phyloP scores from a whole-genome alignment of 169 alveolate genomes.

The Toxoplasma gondii region DNA sequence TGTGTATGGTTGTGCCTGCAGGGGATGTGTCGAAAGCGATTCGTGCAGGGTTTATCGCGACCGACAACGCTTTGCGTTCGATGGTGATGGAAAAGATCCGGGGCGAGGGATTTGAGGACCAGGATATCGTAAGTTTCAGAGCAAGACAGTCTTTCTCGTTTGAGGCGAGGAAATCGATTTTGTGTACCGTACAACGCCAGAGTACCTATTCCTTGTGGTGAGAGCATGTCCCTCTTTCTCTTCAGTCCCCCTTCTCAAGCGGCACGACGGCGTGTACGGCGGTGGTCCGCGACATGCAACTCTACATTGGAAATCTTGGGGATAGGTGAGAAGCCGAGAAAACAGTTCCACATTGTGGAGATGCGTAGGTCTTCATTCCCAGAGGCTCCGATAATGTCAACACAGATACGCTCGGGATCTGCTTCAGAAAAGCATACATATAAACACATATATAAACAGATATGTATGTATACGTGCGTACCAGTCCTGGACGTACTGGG shows the following conservation, averaged over 20 bases:
- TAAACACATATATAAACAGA: not conserved
- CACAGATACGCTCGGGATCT: no score
- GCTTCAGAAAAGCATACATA: no score
- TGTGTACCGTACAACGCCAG: not conserved
- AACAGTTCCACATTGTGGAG: not conserved
- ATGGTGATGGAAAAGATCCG: constrained; percentile 26
- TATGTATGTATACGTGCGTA: no score
- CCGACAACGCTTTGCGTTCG: constrained; percentile 7
- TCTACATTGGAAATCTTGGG: constrained; percentile 72
- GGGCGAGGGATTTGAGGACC: constrained; percentile 7
- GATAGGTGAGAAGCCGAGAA: constrained; percentile 60
- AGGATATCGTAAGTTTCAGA: not conserved
- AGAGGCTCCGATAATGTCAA: no score
- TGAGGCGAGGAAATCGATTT: no score
- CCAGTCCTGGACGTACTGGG: no score
- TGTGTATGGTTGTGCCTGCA: not conserved
- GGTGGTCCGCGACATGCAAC: constrained; percentile 52
- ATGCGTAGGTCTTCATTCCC: not conserved
- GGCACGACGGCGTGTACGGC: constrained; percentile 76
- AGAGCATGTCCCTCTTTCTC: no score
- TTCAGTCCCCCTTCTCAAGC: constrained; percentile 67
- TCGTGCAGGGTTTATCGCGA: constrained; percentile 1
- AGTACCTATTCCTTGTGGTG: not conserved
- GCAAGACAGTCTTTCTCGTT: not conserved
- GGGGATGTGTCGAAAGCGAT: constrained; percentile 27